phyloP scores from a whole-genome alignment of 2,329 filamentous ascomycete species.

The Epichloe festucae region DNA sequence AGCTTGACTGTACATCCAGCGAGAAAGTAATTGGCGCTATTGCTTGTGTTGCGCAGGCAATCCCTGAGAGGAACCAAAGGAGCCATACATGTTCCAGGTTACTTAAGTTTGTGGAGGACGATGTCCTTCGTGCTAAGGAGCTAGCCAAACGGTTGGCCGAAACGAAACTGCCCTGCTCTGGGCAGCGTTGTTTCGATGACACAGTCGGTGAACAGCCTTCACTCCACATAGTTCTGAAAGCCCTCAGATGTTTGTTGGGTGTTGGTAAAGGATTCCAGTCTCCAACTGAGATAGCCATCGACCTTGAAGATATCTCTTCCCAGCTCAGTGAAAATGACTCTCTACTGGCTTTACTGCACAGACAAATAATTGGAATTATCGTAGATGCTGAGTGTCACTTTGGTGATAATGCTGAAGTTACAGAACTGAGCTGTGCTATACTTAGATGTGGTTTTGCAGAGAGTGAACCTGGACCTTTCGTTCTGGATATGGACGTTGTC shows the following conservation, averaged over 20 bases:
- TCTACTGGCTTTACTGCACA: constrained; percentile 25
- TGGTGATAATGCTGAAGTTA: constrained; percentile 48
- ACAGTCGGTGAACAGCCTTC: constrained; percentile 28
- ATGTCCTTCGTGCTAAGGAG: constrained; percentile 25
- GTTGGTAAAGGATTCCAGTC: constrained; percentile 63
- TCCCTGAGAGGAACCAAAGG: constrained; percentile 44
- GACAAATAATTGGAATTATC: constrained; percentile 33
- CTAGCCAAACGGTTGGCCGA: constrained; percentile 8
- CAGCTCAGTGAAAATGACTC: constrained; percentile 3
- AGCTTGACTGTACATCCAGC: constrained; percentile 53
- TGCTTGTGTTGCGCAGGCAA: constrained; percentile 61
- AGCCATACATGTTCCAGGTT: constrained; percentile 42
- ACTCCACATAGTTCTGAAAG: constrained; percentile 36
- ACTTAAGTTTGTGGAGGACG: constrained; percentile 46
- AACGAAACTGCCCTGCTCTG: constrained; percentile 12
- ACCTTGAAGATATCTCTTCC: constrained; percentile 42
- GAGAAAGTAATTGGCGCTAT: constrained; percentile 65
- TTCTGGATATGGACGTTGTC: constrained; percentile 54
- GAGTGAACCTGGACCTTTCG: constrained; percentile 60
- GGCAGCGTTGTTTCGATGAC: constrained; percentile 15
- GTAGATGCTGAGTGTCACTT: constrained; percentile 38
- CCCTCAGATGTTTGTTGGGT: constrained; percentile 54
- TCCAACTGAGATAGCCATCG: constrained; percentile 51
- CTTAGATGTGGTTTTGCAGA: constrained; percentile 67
- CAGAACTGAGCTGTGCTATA: constrained; percentile 59